Evolutionary conservation across 2,329 filamentous ascomycete species (phyloP), one percentile per base, ranked within the genome.

Genomic region (Pyricularia pennisetigena): DNA sequence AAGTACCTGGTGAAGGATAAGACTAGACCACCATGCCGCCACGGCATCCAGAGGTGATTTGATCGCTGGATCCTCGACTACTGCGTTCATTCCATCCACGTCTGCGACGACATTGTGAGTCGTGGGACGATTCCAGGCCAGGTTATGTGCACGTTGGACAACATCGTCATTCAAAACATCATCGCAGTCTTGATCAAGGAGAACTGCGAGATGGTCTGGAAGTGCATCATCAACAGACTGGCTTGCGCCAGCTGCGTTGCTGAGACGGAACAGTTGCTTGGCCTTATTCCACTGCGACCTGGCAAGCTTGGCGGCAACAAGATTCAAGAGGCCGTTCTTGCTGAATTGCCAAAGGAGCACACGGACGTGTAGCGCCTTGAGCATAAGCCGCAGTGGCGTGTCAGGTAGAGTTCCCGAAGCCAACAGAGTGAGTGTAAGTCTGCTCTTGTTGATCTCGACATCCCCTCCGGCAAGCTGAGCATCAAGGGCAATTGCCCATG

Each of bases 401-500:
- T 92, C 88, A 12, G 94, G 93, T 1, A 97, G 82, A 0, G 94
- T 97, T 28, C 90, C 90, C 1, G 94, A 96, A 9, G 94, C 93
- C 74, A 97, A 89, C 29, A 97, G 83, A 0, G 94, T 97, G 66
- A 97, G 82, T 0, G 94, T 86, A 35, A 97, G 83, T 66, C 94
- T 88, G 77, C 92, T 93, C 78, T 91, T 93, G 82, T 90, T 97
- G 72, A 97, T 91, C 76, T 97, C 92, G 9, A 90, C 86, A 77
- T 97, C 94, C 16, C 94, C 94, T 61, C 94, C 94, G 10, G 92
- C 92, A 24, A 98, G 84, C 77, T 97, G 94, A 29, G 94, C 93
- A 77, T 98, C 94, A 68, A 97, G 85, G 16, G 94, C 94, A 74
- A 97, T 97, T 41, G 90, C 86, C 94, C 94, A 98, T 0, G 93